phyloP scores from a whole-genome alignment of 306 rosid species.

The Quercus parvula region DNA sequence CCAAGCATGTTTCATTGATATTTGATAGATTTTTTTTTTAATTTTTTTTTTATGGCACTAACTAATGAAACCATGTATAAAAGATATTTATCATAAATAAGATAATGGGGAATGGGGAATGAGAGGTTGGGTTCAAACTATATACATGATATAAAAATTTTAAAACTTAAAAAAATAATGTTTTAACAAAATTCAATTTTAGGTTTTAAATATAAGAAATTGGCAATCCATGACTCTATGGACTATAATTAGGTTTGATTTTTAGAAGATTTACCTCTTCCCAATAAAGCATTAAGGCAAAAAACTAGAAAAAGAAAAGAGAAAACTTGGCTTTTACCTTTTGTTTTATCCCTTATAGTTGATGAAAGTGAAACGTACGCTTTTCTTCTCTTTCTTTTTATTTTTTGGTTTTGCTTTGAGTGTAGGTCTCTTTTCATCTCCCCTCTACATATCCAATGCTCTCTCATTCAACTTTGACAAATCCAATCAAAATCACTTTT shows the following conservation, averaged over 20 bases:
- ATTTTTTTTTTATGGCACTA: no score
- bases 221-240: not conserved
- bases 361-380: constrained; percentile 1
- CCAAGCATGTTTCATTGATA: no score
- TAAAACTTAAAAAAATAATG: not conserved
- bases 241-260: constrained; percentile 1
- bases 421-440: not conserved
- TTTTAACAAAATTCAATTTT: not conserved
- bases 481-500: constrained; percentile 18
- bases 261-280: constrained; percentile 9
- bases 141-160: no score
- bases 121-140: no score
- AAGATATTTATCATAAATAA: no score
- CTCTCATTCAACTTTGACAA: constrained; percentile 18
- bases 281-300: constrained; percentile 9
- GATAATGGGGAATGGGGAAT: not conserved
- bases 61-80: no score
- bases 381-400: constrained; percentile 1
- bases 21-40: no score
- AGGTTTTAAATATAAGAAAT: not conserved
- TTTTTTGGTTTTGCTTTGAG: constrained; percentile 5
- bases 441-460: not conserved
- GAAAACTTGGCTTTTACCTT: constrained; percentile 5
- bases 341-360: not conserved
- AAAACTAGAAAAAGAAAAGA: not conserved